Base-by-base conservation (phyloP, 352 stramenopile species). In the Globisporangium nunn region DNA sequence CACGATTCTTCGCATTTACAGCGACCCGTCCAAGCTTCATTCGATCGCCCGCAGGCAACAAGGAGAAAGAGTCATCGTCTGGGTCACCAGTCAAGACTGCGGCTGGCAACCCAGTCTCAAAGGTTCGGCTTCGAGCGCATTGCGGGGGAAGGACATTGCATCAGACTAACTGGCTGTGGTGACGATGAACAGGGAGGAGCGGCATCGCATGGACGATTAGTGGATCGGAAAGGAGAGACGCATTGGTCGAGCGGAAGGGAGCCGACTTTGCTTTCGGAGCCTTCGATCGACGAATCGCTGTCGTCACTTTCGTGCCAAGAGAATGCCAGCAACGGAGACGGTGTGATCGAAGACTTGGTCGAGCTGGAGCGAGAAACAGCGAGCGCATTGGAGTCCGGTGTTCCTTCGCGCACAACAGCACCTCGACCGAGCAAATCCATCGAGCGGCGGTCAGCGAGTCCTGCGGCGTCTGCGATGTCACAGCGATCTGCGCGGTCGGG, bases 281-380 rank as follows among this genome's bases (percentile, higher is more conserved):
- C 31, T 2, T n/a, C 50, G 18, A 15, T 4, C 5, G 43, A 48
- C 6, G 43, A 48, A 11, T 7, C 17, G 2, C n/a, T 18, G 18
- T 10, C 17, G 4, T 46, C 33, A 23, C 23, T 35, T 17, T 11
- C 18, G 17, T 6, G 12, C 18, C 39, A 64, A n/a, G 23, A 40
- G n/a, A n/a, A n/a, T 10, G 29, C 4, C 17, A 17, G 43, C 35
- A 59, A 49, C 43, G 47, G 64, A 8, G 52, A 67, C 46, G 43
- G 54, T 47, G 58, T 41, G 12, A n/a, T 54, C n/a, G 44, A 58
- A 6, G 40, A 58, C 41, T 52, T 66, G 8, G 62, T 49, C 35
- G 41, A 53, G 10, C 45, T 66, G 1, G 62, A 70, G 51, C 55
- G 52, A 37, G 59, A 67, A 23, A 62, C 47, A 2, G 44, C 58